phyloP scores from a whole-genome alignment of 768 basidiomycete species.

The Megacollybia marginata region DNA sequence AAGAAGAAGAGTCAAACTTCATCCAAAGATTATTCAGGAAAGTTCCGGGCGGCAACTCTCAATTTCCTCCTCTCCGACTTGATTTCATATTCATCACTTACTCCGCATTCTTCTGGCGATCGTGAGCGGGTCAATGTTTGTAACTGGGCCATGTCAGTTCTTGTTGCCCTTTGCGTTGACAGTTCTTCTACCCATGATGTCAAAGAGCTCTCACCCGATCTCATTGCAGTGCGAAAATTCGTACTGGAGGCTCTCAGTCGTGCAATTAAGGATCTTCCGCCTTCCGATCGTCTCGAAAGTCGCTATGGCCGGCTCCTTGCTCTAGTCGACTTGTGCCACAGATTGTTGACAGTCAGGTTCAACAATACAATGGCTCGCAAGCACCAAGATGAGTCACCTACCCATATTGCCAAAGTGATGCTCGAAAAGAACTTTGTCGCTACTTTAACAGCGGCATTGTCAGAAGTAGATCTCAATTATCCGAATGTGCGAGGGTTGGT shows the following conservation, averaged over 20 bases:
- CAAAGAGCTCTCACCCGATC: constrained; percentile 73
- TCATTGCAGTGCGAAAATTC: constrained; percentile 86
- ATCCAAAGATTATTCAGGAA: constrained; percentile 56
- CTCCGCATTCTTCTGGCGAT: constrained; percentile 47
- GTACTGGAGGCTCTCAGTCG: constrained; percentile 86
- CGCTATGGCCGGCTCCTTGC: constrained; percentile 88
- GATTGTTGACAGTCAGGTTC: constrained; percentile 76
- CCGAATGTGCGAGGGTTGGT: constrained; percentile 84
- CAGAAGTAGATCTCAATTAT: constrained; percentile 93
- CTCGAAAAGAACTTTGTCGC: constrained; percentile 95
- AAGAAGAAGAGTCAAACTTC: constrained; percentile 57
- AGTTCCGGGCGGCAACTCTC: constrained; percentile 58
- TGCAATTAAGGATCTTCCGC: constrained; percentile 71
- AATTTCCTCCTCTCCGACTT: constrained; percentile 81
- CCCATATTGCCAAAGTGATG: constrained; percentile 96
- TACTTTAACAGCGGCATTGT: constrained; percentile 77
- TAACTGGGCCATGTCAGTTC: constrained; percentile 83
- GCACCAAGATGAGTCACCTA: constrained; percentile 65
- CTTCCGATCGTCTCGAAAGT: constrained; percentile 53
- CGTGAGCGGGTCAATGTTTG: constrained; percentile 57
- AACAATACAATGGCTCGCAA: constrained; percentile 44
- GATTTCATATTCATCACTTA: constrained; percentile 68
- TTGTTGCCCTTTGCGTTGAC: constrained; percentile 93
- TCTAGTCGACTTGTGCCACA: constrained; percentile 80
- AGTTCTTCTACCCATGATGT: constrained; percentile 53